Percentiles rank a stretch among this genome's conserved stretches.
These are phyloP conservation scores for Pleurozium schreberi DNA, from an alignment of 225 moss, liverwort and hornwort species.

Conservation along the genomic window DNA sequence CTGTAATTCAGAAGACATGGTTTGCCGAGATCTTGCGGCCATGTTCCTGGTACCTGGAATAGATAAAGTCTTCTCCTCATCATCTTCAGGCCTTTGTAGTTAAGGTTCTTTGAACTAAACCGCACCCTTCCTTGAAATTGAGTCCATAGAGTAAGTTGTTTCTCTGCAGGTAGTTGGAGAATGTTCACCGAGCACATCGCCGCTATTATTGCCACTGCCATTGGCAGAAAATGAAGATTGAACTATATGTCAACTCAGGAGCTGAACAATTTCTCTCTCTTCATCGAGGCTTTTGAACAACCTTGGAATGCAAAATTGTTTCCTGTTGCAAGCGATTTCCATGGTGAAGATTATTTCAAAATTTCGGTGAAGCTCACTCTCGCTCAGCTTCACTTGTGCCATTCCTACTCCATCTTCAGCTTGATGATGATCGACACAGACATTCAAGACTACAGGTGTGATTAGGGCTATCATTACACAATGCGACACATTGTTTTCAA, in stretches of 20 bases:
- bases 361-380: neutral
- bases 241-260: neutral
- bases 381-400: neutral
- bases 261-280: neutral
- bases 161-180: conserved; percentile 8
- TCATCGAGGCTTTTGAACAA: neutral
- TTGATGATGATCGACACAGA: neutral
- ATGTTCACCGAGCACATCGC: conserved; percentile 8
- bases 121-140: neutral
- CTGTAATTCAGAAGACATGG: conserved; percentile 5
- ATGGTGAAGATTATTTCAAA: neutral
- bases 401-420: neutral
- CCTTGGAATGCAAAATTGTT: neutral
- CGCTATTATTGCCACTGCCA: neutral
- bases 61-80: neutral
- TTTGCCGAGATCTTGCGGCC: conserved; percentile 4
- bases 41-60: neutral
- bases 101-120: neutral
- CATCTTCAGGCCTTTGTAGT: neutral
- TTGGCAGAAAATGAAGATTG: neutral
- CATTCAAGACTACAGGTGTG: neutral
- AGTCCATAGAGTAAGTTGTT: neutral
- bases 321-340: neutral
- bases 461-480: neutral
- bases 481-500: neutral